Base-by-base conservation (phyloP, 345 rosid species). In the Tarenaya hassleriana region DNA sequence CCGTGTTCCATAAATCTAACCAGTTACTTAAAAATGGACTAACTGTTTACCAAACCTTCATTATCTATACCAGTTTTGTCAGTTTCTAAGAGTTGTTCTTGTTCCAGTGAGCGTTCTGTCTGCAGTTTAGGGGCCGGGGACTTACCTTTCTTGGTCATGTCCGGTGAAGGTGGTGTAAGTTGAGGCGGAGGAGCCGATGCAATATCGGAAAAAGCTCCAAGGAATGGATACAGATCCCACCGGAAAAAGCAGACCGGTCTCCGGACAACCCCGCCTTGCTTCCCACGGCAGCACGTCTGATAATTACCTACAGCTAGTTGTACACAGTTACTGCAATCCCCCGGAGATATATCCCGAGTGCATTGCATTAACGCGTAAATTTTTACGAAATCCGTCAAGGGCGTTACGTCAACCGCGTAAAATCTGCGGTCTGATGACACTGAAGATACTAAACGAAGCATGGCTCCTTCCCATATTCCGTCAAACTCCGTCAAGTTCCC, bases 211-310 rank as follows among this genome's bases (percentile, higher is more conserved):
- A 40, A 8, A 7, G 45, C 32, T n/a, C 10, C 18, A 24, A 54
- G 71, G 62, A 81, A 81, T 3, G 60, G 50, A 56, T 69, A 67
- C 58, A 73, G 14, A 60, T 78, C 85, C 75, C 76, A 78, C 48
- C 78, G 49, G 42, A 65, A 62, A 42, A 40, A 31, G 45, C 87
- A 83, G 32, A 52, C 74, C 0, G 83, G 83, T 8, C 16, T 41
- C 1, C 8, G 8, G 48, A 71, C 56, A 17, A 16, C 14, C 10
- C 83, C 77, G 12, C 92, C 92, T 49, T 10, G 24, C 24, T 1
- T 33, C 24, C 27, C 15, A 16, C 14, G 0, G 16, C 60, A 56
- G 8, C 51, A 38, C 10, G 3, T 16, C 10, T 46, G 10, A 20
- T 4, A 59, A 5, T 34, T 0, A 14, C 75, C 70, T 1, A 38